These are phyloP conservation scores for Candida corydali DNA, from an alignment of 805 yeast species.

Conservation along the genomic window DNA sequence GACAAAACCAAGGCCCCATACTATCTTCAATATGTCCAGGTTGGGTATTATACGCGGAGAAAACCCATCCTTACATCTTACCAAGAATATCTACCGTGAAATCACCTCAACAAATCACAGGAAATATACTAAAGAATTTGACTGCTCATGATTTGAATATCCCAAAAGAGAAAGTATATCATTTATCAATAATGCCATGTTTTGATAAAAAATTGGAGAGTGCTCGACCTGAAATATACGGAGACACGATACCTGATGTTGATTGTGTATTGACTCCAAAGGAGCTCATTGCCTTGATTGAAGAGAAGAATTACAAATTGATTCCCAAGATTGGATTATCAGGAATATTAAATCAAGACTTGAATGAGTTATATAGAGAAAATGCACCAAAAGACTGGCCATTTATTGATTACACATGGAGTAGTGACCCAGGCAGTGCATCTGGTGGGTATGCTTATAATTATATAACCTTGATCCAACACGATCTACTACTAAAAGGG, in stretches of 20 bases:
- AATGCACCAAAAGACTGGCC: slow-evolving; percentile 65
- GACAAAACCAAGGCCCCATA: slow-evolving; percentile 44
- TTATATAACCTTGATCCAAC: slow-evolving; percentile 46
- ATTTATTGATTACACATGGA: slow-evolving; percentile 57
- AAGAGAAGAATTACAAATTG: slow-evolving; percentile 41
- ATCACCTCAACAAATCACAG: slow-evolving; percentile 93
- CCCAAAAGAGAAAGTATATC: slow-evolving; percentile 53
- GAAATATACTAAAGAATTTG: slow-evolving; percentile 61
- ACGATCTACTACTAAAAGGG: slow-evolving; percentile 18
- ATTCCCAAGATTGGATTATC: slow-evolving; percentile 13
- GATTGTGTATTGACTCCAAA: slow-evolving; percentile 93
- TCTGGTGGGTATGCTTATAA: slow-evolving; percentile 88
- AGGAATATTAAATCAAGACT: slow-evolving; percentile 5
- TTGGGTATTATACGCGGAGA: slow-evolving; percentile 92
- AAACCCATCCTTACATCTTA: slow-evolving; percentile 84
- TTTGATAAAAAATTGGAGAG: slow-evolving; percentile 96
- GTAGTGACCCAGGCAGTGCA: slow-evolving; percentile 69
- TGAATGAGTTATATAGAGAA: slow-evolving; percentile 19
- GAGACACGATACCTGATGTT: slow-evolving; percentile 50
- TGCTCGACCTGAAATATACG: slow-evolving; percentile 67
- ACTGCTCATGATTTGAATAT: slow-evolving; percentile 26
- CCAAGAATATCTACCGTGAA: slow-evolving; percentile 69
- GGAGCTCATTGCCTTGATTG: slow-evolving; percentile 70
- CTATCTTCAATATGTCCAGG: slow-evolving; percentile 88
- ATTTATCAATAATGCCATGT: slow-evolving; percentile 91